Base-by-base conservation (phyloP, 2,329 filamentous ascomycete species). In the Pseudocercospora macadamiae region DNA sequence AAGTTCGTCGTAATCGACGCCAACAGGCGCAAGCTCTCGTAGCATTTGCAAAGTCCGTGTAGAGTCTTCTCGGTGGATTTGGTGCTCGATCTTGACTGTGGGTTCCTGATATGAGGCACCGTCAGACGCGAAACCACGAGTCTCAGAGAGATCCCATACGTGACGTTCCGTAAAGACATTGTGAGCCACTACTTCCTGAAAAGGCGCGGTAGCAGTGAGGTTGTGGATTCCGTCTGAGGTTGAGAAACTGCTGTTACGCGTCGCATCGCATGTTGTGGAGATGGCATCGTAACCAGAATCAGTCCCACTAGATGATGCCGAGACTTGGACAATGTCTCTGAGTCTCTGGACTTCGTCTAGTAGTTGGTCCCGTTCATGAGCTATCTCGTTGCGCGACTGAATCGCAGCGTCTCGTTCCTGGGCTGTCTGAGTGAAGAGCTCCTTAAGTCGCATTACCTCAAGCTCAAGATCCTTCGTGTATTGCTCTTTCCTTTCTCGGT, bases 401-500 rank as follows among this genome's bases (percentile, higher is more conserved):
- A 59, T 47, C 6, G 64, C 64, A 9, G 36, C 54, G 18, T 66
- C 62, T 37, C 64, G 60, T 36, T 66, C 64, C 30, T 59, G 60
- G n/a, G 61, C 16, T 14, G 61, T 51, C 5, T 55, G 54, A 9
- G 55, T 47, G 30, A 60, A 66, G 30, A 66, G 59, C 34, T 66
- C 64, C 26, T 65, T 64, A 14, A 64, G 54, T 5, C 64, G 60
- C 49, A 63, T 53, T 19, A 66, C 58, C 47, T 66, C 64, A 14
- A 63, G 44, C 34, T 66, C 64, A 14, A 66, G 57, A 10, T 64
- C 64, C 42, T 66, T 66, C 7, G 64, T 66, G 47, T 66, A 66
- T 44, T 65, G 60, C 49, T 66, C 64, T 51, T 66, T 66, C 12
- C 64, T 58, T 48, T 66, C 64, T 25, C 64, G 63, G 25, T 66